These are phyloP conservation scores for Cutaneotrichosporon daszewskae DNA, from an alignment of 1,284 basidiomycete genomes.

Conservation along the genomic window DNA sequence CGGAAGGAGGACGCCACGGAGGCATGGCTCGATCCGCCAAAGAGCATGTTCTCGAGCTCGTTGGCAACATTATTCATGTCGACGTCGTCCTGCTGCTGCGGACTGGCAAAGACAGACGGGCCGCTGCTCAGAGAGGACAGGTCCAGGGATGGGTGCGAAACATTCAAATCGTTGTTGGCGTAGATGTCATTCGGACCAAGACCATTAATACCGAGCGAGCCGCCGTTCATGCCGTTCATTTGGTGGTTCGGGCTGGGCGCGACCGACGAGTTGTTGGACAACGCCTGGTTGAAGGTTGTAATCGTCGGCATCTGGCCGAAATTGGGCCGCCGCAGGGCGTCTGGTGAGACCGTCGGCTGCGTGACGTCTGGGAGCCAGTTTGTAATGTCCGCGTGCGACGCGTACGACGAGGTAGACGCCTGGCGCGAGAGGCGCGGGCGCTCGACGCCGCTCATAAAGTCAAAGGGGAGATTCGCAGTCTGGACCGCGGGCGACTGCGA, in stretches of 20 bases:
- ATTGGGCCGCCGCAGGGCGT: conserved; percentile 31
- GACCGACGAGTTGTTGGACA: conserved; percentile 16
- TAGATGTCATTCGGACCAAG: conserved; percentile 9
- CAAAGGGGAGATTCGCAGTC: conserved; percentile 22
- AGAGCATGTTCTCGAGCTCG: conserved; percentile 31
- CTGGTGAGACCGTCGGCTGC: conserved; percentile 34
- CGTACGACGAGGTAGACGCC: conserved; percentile 25
- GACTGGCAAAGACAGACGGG: conserved; percentile 18
- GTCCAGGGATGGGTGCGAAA: conserved; percentile 6
- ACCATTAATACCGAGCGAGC: conserved; percentile 1
- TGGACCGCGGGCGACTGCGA: conserved; percentile 28
- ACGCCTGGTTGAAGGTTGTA: conserved; percentile 15
- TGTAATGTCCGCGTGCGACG: conserved; percentile 12
- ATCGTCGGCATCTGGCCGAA: conserved; percentile 19
- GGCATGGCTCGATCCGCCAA: conserved; percentile 27
- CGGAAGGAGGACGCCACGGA: conserved; percentile 28
- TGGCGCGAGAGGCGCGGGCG: conserved; percentile 26
- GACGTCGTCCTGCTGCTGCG: conserved; percentile 15
- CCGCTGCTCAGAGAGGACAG: conserved; percentile 10
- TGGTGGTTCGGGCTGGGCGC: conserved; percentile 13
- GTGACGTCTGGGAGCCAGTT: conserved; percentile 17
- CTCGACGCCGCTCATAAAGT: conserved; percentile 16
- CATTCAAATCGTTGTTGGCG: conserved; percentile 7
- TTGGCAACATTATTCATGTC: conserved; percentile 28
- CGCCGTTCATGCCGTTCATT: conserved; percentile 8